These are phyloP conservation scores for Fusarium guadeloupense DNA, from an alignment of 2,329 filamentous ascomycete genomes.

Conservation along the genomic window DNA sequence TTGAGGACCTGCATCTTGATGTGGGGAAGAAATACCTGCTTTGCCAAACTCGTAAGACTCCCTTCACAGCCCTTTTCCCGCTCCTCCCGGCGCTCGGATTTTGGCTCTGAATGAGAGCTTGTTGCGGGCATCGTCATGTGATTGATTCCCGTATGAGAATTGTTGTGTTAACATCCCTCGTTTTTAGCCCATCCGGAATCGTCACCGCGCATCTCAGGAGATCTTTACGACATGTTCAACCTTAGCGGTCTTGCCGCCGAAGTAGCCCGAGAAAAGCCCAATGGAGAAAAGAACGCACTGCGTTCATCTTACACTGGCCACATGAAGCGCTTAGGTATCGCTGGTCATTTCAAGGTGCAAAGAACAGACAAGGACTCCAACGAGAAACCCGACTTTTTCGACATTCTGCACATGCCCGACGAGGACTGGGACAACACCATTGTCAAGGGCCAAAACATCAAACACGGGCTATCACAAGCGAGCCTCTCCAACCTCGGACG, in stretches of 20 bases:
- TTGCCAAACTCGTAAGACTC: conserved; percentile 73
- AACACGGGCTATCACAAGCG: conserved; percentile 59
- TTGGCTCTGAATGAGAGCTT: conserved; percentile 32
- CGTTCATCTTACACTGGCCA: conserved; percentile 75
- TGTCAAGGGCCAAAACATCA: conserved; percentile 64
- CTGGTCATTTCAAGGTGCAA: conserved; percentile 66
- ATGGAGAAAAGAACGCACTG: conserved; percentile 73
- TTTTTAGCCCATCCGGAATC: conserved; percentile 60
- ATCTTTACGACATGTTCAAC: conserved; percentile 68
- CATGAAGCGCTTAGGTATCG: conserved; percentile 70
- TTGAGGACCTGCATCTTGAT: conserved; percentile 72
- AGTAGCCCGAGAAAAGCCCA: conserved; percentile 70
- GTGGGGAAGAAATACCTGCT: conserved; percentile 74
- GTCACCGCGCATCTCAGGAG: conserved; percentile 60
- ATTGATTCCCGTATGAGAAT: conserved; percentile 40
- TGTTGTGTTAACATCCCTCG: conserved; percentile 56
- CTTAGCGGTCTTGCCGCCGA: conserved; percentile 66
- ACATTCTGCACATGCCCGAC: conserved; percentile 61
- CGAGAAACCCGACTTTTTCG: conserved; percentile 58
- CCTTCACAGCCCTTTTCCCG: conserved; percentile 53
- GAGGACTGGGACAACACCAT: conserved; percentile 65
- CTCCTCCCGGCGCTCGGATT: conserved; percentile 39
- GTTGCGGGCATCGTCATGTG: conserved; percentile 35
- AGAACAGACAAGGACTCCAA: conserved; percentile 64
- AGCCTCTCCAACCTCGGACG: conserved; percentile 56